These are phyloP conservation scores for Grosmannia clavigera DNA, from an alignment of 2,329 filamentous ascomycete species.

Conservation along the genomic window DNA sequence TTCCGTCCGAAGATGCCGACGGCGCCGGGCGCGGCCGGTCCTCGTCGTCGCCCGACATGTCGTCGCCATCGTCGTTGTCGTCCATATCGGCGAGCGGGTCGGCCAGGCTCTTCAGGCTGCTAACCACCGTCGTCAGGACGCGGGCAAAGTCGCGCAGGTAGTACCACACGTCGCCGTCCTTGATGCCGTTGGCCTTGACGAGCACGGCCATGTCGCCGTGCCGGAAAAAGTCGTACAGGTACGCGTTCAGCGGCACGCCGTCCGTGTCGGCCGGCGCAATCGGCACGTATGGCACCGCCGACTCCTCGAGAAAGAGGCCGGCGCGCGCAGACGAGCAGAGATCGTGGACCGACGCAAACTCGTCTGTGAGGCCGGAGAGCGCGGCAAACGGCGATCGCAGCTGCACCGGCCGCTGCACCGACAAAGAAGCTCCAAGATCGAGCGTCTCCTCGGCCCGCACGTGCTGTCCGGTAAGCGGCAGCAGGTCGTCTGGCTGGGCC, in stretches of 20 bases:
- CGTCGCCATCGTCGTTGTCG: constrained; percentile 34
- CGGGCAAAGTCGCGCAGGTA: constrained; percentile 46
- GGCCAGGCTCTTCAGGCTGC: background rate
- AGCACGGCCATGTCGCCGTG: constrained; percentile 53
- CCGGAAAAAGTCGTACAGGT: constrained; percentile 66
- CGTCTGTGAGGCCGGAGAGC: constrained; percentile 54
- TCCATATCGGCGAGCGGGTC: constrained; percentile 16
- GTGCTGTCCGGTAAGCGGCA: background rate
- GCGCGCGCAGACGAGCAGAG: constrained; percentile 52
- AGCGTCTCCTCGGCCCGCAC: too few relatives aligned
- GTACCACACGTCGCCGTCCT: constrained; percentile 59
- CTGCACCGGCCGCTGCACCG: constrained; percentile 1
- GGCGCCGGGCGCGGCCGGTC: background rate
- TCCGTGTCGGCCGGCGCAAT: constrained; percentile 43
- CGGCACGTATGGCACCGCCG: constrained; percentile 56
- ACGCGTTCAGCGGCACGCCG: constrained; percentile 46
- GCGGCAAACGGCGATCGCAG: constrained; percentile 59
- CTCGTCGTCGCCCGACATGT: constrained; percentile 14
- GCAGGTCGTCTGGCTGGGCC: constrained; percentile 10
- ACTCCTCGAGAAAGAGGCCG: constrained; percentile 63
- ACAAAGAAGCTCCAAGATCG: too few relatives aligned
- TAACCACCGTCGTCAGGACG: constrained; percentile 51
- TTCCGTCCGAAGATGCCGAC: constrained; percentile 3
- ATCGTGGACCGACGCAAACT: constrained; percentile 52
- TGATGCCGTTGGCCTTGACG: constrained; percentile 52